Base-by-base conservation (phyloP, 2,329 filamentous ascomycete genomes). In the Hypoxylon sp. region DNA sequence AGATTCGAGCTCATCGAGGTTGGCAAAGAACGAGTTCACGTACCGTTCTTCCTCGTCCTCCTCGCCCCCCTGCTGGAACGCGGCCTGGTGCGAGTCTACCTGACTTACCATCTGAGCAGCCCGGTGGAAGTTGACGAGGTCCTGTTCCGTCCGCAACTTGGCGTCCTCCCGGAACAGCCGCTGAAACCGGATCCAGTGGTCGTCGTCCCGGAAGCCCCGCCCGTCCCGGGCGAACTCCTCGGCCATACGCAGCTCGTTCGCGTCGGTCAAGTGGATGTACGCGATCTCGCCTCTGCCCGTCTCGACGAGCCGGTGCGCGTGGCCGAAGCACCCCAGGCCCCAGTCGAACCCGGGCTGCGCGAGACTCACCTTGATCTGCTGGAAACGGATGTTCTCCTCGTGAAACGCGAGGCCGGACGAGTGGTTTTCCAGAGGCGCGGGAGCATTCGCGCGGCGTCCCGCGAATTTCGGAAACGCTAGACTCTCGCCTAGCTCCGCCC, bases 301-400 rank as follows among this genome's bases (percentile, higher is more conserved):
- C 10, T 64, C 58, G 15, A 58, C 60, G 5, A 62, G 13, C 27
- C 58, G 59, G 1, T 31, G 42, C 10, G 54, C 15, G 18, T 60
- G 48, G 7, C 52, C 54, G 29, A 67, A 64, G 23, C 58, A 61
- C 6, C 60, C 62, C 9, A 67, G 37, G 4, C 62, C 64, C n/a
- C 49, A 63, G 31, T 68, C 66, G 8, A 59, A 64, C 1, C 41
- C 45, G 1, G 60, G 57, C 0, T 43, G 43, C 2, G 29, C 10
- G 29, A 50, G n/a, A 8, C n/a, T 49, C 10, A 42, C 11, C 3
- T 47, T 50, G 9, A 40, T 20, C 13, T 20, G 5, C 24, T 17
- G 48, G 10, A 27, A 41, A 3, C 17, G 17, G 20, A 54, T 45
- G 11, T 40, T 55, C 3, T 8, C 15, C 2, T 60, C 60, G 11